Base-by-base conservation (phyloP, 176 grass and related monocot genomes). In the Triticum timopheevii region DNA sequence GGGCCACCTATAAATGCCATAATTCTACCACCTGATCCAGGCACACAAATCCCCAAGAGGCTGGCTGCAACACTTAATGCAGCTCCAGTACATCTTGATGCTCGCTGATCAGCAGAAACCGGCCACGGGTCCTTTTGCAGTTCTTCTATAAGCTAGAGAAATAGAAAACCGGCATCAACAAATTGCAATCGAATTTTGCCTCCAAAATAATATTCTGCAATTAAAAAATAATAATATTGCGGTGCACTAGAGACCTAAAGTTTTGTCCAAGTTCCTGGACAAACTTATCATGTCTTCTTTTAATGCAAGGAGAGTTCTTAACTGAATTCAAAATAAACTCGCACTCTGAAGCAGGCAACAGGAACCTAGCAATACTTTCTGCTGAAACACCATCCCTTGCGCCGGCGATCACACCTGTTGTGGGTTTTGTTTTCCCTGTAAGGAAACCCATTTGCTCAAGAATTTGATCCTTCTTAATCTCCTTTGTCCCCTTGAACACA, bases 381-480 rank as follows among this genome's bases (percentile, higher is more conserved):
- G 86, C 44, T 61, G 96, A 89, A 78, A 98, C 88, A 31, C 93
- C 96, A 87, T 95, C 93, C 83, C 90, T 93, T 38, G 88, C 42
- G 1, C 91, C 90, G 3, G 96, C 88, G 3, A 95, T 95, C 63
- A 98, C 96, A 76, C 96, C 93, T 24, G 93, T 65, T 64, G 74
- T 88, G 28, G 96, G 93, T 69, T 87, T 98, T 84, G 82, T 86
- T 64, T 83, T 95, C 64, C 92, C 83, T 68, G 81, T 69, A 88
- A 95, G 95, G 84, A 98, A 95, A 62, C 91, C 76, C 96, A 98
- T 94, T 90, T 95, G 86, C n/a, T 98, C 96, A 74, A 98, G 67
- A 83, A 98, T 80, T 89, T 98, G 91, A 54, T 98, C 96, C 81
- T 98, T 98, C 27, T 90, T 95, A 39, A 93, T 84, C 72, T 98